A percentile compares a stretch with the other conserved stretches of the same genome.
Conservation (phyloP, 2,329 filamentous ascomycete genomes). For the Dactylonectria macrodidyma region DNA sequence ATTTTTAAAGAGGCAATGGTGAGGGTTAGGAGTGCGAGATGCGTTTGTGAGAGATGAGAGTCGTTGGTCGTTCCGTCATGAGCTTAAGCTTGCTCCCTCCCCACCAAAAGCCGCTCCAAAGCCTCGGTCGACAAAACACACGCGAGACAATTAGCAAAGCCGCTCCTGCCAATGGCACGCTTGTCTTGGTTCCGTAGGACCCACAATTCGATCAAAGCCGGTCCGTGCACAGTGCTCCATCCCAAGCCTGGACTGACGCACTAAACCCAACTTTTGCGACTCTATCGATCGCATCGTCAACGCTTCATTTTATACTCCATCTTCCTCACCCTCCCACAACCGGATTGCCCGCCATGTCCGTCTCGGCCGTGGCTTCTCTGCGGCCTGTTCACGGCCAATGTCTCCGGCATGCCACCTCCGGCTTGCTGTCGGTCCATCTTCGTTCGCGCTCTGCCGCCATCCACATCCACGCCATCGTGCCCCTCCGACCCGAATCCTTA, state of each 20-base stretch:
- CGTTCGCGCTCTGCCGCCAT: slow-evolving; percentile 47
- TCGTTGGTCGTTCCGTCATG: slow-evolving; percentile 43
- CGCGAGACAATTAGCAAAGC: slow-evolving; percentile 19
- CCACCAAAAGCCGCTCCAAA: slow-evolving; percentile 33
- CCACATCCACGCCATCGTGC: slow-evolving; percentile 50
- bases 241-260: slow-evolving; percentile 24
- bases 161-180: slow-evolving; percentile 11
- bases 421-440: slow-evolving; percentile 53
- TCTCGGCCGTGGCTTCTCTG: slow-evolving; percentile 53
- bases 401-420: slow-evolving; percentile 47
- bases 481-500: slow-evolving; percentile 41
- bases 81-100: slow-evolving; percentile 29
- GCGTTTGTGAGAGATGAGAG: slow-evolving; percentile 13
- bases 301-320: slow-evolving; percentile 35
- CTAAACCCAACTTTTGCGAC: background rate
- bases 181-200: slow-evolving; percentile 22
- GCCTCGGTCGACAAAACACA: slow-evolving; percentile 31
- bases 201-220: slow-evolving; percentile 37
- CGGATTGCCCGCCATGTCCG: slow-evolving; percentile 49
- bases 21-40: slow-evolving; percentile 8
- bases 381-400: slow-evolving; percentile 52
- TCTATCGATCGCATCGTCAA: background rate
- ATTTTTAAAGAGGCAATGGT: slow-evolving; percentile 53
- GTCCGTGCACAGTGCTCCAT: slow-evolving; percentile 37
- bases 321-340: slow-evolving; percentile 14